Percentiles rank a stretch among this genome's conserved stretches.
Conservation (phyloP, 2,329 filamentous ascomycete genomes). For the Claviceps pazoutovae region DNA sequence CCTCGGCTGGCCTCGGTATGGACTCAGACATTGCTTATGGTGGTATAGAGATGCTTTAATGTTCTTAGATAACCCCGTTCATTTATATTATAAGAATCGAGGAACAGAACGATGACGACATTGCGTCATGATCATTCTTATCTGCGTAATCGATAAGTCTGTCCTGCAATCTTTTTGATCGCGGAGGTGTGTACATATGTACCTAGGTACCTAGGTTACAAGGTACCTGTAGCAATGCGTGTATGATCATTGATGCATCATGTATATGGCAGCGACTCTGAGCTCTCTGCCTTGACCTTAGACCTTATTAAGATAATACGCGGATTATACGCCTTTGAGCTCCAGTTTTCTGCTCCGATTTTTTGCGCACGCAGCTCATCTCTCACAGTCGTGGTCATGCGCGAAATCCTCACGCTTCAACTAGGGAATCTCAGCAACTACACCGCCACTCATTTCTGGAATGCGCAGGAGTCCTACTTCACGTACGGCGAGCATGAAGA, state of each 20-base stretch:
- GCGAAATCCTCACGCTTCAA: constrained; percentile 89
- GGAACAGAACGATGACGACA: background rate
- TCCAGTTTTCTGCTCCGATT: background rate
- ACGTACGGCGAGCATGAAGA: constrained; percentile 52
- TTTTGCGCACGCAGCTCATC: background rate
- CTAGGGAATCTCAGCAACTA: constrained; percentile 90
- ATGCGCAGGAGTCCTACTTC: constrained; percentile 96
- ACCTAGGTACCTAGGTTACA: no score
- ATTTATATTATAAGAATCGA: background rate
- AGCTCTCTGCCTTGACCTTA: no score
- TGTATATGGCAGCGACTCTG: no score
- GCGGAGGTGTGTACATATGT: no score
- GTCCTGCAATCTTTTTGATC: background rate
- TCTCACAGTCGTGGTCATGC: constrained; percentile 42
- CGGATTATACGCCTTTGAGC: background rate
- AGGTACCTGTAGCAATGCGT: no score
- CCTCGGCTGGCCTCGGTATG: background rate
- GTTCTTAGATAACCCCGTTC: no score
- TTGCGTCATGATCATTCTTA: background rate
- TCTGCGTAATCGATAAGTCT: background rate
- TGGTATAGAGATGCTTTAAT: background rate
- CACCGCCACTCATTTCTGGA: constrained; percentile 94
- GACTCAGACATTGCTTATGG: constrained; percentile 1
- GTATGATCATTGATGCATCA: no score
- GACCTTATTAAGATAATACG: no score